Evolutionary conservation across 257 asterid genomes (phyloP), one percentile per base, ranked within the genome.

Genomic region (Salvia miltiorrhiza): DNA sequence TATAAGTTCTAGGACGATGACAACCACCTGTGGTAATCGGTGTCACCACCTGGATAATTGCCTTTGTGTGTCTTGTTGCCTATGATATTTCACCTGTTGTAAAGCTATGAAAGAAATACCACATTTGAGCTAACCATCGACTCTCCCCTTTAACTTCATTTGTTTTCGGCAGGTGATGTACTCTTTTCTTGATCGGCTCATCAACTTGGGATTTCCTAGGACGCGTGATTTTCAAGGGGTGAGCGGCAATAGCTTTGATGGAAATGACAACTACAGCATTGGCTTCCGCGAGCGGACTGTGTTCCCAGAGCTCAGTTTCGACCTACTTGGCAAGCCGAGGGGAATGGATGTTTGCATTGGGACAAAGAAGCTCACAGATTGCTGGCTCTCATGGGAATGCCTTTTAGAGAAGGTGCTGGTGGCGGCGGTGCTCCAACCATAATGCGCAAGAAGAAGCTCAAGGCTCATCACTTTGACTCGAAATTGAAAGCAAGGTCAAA

Each of bases 321-420:
- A 94, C 63, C 63, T 77, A 13, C 85, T 87, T 17, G 96, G 95
- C n/a, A 89, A 89, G 83, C 90, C 90, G 8, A 84, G 96, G 79
- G 99, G 99, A 37, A 91, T 87, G 99, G 97, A 94, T 71, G 96
- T 94, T 40, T 91, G 99, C 85, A 89, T 91, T 77, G 4, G 86
- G 9, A 91, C 97, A 77, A 82, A 50, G 99, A 94, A 83, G 99
- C 88, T 59, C 81, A 84, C 24, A 85, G 65, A 68, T 74, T 94
- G 69, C 77, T 91, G 76, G 96, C 95, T 67, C 93, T 91, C 64
- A 86, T 91, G 99, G 97, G 97, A 23, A 91, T 91, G 96, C 97
- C 97, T 2, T 91, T 94, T 53, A 86, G 92, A 79, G 96, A 89
- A 79, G 96, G 87, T 11, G 81, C 76, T 13, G 82, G 82, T 0